Base-by-base conservation (phyloP, 2,329 filamentous ascomycete species). In the Cercospora sp. region DNA sequence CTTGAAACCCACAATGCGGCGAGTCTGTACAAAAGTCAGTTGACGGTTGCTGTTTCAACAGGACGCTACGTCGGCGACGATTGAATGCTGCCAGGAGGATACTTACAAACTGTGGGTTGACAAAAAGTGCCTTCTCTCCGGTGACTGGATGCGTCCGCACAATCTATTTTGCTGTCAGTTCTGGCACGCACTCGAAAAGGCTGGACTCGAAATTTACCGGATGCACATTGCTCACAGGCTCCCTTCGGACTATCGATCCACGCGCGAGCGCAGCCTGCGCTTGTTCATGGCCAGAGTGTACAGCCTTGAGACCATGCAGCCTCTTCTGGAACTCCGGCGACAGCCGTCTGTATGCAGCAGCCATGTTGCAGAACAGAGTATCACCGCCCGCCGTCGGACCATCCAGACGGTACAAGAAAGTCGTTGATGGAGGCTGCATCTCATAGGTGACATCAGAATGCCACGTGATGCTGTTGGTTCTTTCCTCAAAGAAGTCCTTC, bases 371-470 rank as follows among this genome's bases (percentile, higher is more conserved):
- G 75, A 97, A 97, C 3, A 96, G 82, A 0, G 93, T 97, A 77
- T 97, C 93, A 28, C 71, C 94, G 40, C 93, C 93, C 0, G 88
- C 89, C 45, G 87, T 84, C 1, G 93, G 93, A 55, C 87, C 89
- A 77, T 97, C 93, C n/a, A 97, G 86, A 61, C 93, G 85, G 77
- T 96, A 97, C 40, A 97, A 81, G 80, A 97, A 96, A 0, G 94
- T 97, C 0, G 93, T 97, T 32, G 93, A 92, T 0, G 94, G 93
- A 1, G 94, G 93, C 81, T 97, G 93, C 72, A 87, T 83, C 82
- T 97, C 94, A 77, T 96, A 97, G 0, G 91, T 91, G 1, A 97
- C 90, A 73, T 97, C 93, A 0, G 89, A 91, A 81, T 97, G 93
- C 93, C 93, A 97, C 7, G 92, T 92, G 1, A 96, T 89, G 45